A percentile compares a stretch with the other conserved stretches of the same genome.
phyloP scores from a whole-genome alignment of 306 rosid genomes.

The Sophora flavescens region DNA sequence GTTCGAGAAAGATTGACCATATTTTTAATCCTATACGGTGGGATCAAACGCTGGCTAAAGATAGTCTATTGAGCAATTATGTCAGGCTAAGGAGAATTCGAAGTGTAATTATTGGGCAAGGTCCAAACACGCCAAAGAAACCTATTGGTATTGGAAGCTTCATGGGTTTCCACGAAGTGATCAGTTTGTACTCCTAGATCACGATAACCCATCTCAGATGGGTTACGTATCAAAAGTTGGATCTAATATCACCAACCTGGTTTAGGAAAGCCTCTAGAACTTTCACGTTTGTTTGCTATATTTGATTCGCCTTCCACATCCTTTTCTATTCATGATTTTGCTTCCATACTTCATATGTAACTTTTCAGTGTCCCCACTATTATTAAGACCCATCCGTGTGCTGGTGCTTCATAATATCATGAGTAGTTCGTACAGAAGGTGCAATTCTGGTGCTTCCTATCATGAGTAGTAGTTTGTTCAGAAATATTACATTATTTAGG shows the following conservation, averaged over 20 bases:
- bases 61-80: background rate
- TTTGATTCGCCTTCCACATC: background rate
- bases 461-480: background rate
- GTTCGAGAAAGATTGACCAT: conserved; percentile 38
- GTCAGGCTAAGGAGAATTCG: too few species aligned
- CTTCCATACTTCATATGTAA: background rate
- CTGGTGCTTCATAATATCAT: conserved; percentile 10
- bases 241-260: conserved; percentile 28
- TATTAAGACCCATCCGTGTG: background rate
- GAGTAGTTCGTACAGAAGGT: background rate
- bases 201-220: conserved; percentile 25
- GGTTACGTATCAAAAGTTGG: conserved; percentile 2
- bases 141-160: conserved; percentile 1
- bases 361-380: background rate
- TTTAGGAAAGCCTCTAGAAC: conserved; percentile 21
- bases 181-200: conserved; percentile 3
- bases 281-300: background rate
- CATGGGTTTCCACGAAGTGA: background rate
- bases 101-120: conserved; percentile 33
- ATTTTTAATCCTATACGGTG: conserved; percentile 3
- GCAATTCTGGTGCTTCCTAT: background rate
- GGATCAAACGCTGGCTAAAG: conserved; percentile 13
- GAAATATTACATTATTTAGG: conserved; percentile 9
- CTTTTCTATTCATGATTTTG: conserved; percentile 3
- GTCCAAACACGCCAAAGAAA: conserved; percentile 27